Evolutionary conservation across 371 early-diverging fungal genomes (phyloP).

Genomic region (Zychaea mexicana): DNA sequence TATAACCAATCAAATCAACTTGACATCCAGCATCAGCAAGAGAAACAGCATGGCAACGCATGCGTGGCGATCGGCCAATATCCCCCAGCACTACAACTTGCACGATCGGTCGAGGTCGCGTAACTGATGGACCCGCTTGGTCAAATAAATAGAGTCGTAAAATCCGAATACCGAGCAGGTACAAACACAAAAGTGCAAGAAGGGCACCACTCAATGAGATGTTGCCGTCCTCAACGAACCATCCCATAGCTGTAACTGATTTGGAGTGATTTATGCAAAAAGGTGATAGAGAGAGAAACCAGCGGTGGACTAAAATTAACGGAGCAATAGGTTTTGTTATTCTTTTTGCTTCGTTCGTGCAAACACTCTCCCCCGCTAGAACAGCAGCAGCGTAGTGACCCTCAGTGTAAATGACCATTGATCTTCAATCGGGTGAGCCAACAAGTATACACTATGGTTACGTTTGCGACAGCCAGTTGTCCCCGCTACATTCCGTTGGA

Average conservation of each 20-base stretch:
- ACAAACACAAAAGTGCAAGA: conserved; percentile 42
- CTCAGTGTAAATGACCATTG: no score
- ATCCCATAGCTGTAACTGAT: no score
- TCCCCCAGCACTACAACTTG: conserved; percentile 89
- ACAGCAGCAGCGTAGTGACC: no score
- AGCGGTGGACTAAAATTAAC: neutral
- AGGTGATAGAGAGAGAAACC: neutral
- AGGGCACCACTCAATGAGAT: conserved; percentile 34
- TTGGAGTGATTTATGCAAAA: neutral
- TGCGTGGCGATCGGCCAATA: conserved; percentile 94
- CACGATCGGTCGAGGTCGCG: conserved; percentile 39
- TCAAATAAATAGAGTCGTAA: conserved; percentile 41
- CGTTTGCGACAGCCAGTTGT: no score
- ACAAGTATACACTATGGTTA: no score
- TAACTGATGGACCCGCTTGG: conserved; percentile 14
- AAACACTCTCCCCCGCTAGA: no score
- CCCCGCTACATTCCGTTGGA: no score
- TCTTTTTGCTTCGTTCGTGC: no score
- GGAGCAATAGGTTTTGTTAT: no score
- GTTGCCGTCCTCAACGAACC: conserved; percentile 21
- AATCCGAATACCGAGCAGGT: conserved; percentile 37
- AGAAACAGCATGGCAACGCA: conserved; percentile 90
- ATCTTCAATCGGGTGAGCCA: no score
- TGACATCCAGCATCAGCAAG: conserved; percentile 68
- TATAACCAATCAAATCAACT: conserved; percentile 88